phyloP scores from a whole-genome alignment of 164 flowering plant species.

The Buxus sempervirens region DNA sequence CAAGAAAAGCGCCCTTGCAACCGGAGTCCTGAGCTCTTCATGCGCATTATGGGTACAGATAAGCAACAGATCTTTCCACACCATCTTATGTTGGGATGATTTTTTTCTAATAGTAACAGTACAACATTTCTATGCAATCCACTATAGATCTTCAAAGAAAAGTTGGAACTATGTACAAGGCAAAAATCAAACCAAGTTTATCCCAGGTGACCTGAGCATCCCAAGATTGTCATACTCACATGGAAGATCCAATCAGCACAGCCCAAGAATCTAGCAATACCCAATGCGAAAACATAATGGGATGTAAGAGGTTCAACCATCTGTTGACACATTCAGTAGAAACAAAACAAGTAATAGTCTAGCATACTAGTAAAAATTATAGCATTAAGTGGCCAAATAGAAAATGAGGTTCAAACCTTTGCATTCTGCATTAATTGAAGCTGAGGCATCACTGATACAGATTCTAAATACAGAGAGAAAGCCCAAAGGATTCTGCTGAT shows the following conservation, averaged over 20 bases:
- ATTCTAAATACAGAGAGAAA: slow-evolving; percentile 64
- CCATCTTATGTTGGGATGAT: not conserved
- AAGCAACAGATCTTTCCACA: not conserved
- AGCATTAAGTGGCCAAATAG: not conserved
- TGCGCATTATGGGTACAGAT: not conserved
- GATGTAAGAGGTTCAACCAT: slow-evolving; percentile 91
- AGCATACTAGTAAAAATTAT: not conserved
- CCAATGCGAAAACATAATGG: slow-evolving; percentile 91
- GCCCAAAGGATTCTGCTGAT: slow-evolving; percentile 56
- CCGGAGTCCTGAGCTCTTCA: too few species aligned
- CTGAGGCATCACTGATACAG: slow-evolving; percentile 87
- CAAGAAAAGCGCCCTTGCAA: too few species aligned
- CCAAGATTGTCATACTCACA: slow-evolving; percentile 21
- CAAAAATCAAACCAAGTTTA: too few species aligned
- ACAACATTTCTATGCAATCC: too few species aligned
- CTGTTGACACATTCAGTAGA: slow-evolving; percentile 31
- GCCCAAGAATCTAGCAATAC: slow-evolving; percentile 72
- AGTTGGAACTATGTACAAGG: too few species aligned
- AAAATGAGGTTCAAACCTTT: slow-evolving; percentile 44
- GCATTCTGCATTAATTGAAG: slow-evolving; percentile 82
- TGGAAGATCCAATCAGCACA: slow-evolving; percentile 70
- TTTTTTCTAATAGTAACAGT: not conserved
- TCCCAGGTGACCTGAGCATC: not conserved
- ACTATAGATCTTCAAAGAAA: too few species aligned
- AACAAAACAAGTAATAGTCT: not conserved